Conservation (phyloP, 345 rosid genomes). For the Brassica juncea region DNA sequence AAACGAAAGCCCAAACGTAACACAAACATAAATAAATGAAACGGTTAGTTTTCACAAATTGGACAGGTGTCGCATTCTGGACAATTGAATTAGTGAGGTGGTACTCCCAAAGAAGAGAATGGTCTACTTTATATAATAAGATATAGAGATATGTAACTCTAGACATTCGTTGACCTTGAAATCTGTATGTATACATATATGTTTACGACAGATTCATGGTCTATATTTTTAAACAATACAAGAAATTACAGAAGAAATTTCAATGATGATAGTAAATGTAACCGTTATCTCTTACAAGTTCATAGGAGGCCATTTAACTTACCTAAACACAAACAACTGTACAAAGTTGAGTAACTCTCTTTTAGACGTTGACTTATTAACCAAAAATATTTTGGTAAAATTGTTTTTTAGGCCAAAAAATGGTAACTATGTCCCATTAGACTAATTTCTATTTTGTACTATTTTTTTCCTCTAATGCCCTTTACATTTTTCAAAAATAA, state of each 20-base stretch:
- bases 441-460: too few species aligned
- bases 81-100: too few species aligned
- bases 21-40: too few species aligned
- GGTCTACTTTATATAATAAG: too few species aligned
- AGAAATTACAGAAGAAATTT: background rate
- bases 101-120: too few species aligned
- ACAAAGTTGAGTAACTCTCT: background rate
- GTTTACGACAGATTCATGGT: slow-evolving; percentile 9
- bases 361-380: background rate
- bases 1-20: too few species aligned
- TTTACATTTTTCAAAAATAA: too few species aligned
- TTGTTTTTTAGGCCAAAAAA: too few species aligned
- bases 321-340: background rate
- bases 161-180: background rate
- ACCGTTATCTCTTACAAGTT: background rate
- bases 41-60: too few species aligned
- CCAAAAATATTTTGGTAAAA: background rate
- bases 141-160: background rate
- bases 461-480: too few species aligned
- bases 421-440: too few species aligned
- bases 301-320: background rate
- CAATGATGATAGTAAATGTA: background rate
- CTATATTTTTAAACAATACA: background rate
- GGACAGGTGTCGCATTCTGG: too few species aligned
- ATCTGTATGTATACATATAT: background rate